phyloP scores from a whole-genome alignment of 2,329 filamentous ascomycete genomes.

The Microcyclospora pomicola region DNA sequence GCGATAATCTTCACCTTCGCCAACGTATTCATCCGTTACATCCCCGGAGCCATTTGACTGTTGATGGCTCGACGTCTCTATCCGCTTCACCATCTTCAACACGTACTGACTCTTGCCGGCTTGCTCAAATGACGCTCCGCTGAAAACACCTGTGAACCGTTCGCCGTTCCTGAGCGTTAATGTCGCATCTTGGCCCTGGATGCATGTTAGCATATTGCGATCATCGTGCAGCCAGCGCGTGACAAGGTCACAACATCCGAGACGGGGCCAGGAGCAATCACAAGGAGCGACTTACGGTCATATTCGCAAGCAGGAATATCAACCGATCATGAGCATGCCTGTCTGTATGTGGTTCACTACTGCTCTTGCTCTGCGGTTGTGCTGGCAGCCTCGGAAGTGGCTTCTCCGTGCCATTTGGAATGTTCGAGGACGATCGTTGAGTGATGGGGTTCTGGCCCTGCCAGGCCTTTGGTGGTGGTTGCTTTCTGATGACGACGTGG shows the following conservation, averaged over 20 bases:
- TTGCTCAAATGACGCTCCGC: slow-evolving; percentile 38
- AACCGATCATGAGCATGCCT: slow-evolving; percentile 47
- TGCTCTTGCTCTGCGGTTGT: slow-evolving; percentile 11
- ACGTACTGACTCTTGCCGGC: slow-evolving; percentile 40
- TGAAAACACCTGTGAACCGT: slow-evolving; percentile 47
- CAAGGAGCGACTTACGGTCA: slow-evolving; percentile 46
- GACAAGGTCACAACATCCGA: background rate
- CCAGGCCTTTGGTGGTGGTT: slow-evolving; percentile 46
- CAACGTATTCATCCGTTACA: slow-evolving; percentile 29
- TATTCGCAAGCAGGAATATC: slow-evolving; percentile 44
- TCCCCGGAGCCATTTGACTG: slow-evolving; percentile 34
- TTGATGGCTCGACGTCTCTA: slow-evolving; percentile 25
- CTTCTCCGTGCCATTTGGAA: slow-evolving; percentile 41
- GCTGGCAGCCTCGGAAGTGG: slow-evolving; percentile 11
- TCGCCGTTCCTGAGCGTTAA: slow-evolving; percentile 48
- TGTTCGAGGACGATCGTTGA: slow-evolving; percentile 37
- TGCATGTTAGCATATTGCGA: slow-evolving; percentile 2
- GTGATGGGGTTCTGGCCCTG: slow-evolving; percentile 48
- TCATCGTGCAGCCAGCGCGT: background rate
- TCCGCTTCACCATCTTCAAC: slow-evolving; percentile 52
- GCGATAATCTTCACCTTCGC: slow-evolving; percentile 33
- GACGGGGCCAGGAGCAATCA: background rate
- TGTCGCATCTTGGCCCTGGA: slow-evolving; percentile 41
- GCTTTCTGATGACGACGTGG: slow-evolving; percentile 28
- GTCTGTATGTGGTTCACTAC: slow-evolving; percentile 39